These are phyloP conservation scores for Primulina huaijiensis DNA, from an alignment of 257 asterid genomes.

Conservation along the genomic window DNA sequence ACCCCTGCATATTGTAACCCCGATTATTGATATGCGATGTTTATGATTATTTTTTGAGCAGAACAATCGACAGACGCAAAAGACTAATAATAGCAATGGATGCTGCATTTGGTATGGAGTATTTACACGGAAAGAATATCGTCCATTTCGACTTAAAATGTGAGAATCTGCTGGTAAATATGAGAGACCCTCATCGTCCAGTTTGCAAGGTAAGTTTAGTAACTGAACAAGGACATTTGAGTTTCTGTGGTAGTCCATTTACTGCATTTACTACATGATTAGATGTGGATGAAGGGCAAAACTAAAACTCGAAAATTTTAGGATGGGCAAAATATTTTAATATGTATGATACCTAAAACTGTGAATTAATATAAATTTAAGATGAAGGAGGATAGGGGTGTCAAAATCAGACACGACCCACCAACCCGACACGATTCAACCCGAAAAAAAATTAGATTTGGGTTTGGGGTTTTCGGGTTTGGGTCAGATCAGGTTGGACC, in stretches of 20 bases:
- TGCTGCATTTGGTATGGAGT: slow-evolving; percentile 98
- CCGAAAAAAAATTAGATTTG: too few relatives aligned
- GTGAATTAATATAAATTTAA: too few relatives aligned
- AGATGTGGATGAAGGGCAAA: neutral
- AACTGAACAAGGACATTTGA: neutral
- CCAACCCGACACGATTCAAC: too few relatives aligned
- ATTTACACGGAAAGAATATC: slow-evolving; percentile 88
- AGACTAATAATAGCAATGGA: slow-evolving; percentile 96
- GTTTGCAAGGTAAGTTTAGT: slow-evolving; percentile 79
- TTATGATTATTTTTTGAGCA: slow-evolving; percentile 32
- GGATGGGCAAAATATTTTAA: neutral
- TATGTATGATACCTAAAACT: too few relatives aligned
- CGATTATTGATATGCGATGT: neutral
- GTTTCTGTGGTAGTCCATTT: slow-evolving; percentile 1
- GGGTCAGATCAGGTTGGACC: too few relatives aligned
- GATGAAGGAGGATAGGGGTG: neutral
- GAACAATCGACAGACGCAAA: slow-evolving; percentile 97
- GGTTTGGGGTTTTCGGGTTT: too few relatives aligned
- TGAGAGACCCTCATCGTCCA: slow-evolving; percentile 99
- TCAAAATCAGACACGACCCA: too few relatives aligned
- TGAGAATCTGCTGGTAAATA: slow-evolving; percentile 89
- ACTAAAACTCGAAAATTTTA: neutral
- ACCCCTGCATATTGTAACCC: neutral
- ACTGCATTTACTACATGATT: neutral
- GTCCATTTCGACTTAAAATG: slow-evolving; percentile 98